A percentile compares a stretch with the other conserved stretches of the same genome.
These are phyloP conservation scores for Lactifluus piperatus DNA, from an alignment of 768 basidiomycete species.

Conservation along the genomic window DNA sequence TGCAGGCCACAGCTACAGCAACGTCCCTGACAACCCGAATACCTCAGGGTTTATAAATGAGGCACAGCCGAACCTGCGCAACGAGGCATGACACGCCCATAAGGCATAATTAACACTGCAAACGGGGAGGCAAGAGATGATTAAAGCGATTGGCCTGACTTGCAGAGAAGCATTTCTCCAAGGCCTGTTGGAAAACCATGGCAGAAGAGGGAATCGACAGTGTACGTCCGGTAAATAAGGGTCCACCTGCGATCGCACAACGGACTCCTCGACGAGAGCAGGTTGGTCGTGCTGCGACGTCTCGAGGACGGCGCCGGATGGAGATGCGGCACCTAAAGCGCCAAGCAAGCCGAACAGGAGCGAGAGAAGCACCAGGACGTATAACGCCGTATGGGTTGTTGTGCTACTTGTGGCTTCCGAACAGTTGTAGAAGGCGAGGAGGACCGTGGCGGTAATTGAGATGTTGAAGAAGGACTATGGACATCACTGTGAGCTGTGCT, in stretches of 20 bases:
- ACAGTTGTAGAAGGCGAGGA: neutral
- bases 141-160: neutral
- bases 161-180: neutral
- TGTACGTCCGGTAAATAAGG: neutral
- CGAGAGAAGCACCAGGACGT: neutral
- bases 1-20: neutral
- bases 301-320: neutral
- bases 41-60: neutral
- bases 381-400: neutral
- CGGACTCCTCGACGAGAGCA: neutral
- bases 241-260: neutral
- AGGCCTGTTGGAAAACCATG: neutral
- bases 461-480: neutral
- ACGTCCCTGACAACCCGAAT: neutral
- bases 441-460: neutral
- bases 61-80: slow-evolving; percentile 4
- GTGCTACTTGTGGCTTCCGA: slow-evolving; percentile 4
- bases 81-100: neutral
- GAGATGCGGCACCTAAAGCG: neutral
- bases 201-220: neutral
- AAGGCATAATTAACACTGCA: neutral
- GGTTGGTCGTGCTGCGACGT: neutral
- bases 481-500: neutral
- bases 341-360: slow-evolving; percentile 12
- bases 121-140: neutral